Evolutionary conservation across 2,329 filamentous ascomycete genomes (phyloP), one percentile per base, ranked within the genome.

Genomic region (Verticillium zaregamsianum): DNA sequence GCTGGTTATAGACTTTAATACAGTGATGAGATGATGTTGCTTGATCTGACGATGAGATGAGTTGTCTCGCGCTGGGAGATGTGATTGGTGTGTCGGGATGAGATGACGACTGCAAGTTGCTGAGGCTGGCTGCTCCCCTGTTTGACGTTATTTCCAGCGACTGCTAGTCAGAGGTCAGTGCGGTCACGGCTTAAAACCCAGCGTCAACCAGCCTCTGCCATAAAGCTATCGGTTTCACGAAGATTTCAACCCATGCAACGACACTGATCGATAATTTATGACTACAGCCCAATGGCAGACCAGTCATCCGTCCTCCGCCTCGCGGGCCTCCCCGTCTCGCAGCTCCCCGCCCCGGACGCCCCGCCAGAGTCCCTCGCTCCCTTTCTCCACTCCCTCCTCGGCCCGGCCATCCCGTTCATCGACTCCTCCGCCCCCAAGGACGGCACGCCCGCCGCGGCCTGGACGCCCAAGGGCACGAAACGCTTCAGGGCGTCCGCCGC

Each of bases 321-420:
- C 59, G 80, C 80, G 76, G 84, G 85, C 59, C 71, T 87, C 28
- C 73, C 75, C 20, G 72, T 76, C 17, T 71, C 73, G 32, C 78
- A 83, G 63, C 77, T 87, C 1, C 85, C 84, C 2, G 59, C 74
- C 32, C 62, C 75, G 39, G 68, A 71, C 15, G 76, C 78, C 5
- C 68, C 73, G 2, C 61, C 72, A 4, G 75, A 79, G 32, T 77
- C 80, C 39, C 74, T 89, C 17, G 70, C 73, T 25, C 74, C 78
- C 6, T 82, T 90, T 65, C 71, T 89, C 62, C 71, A 74, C 11
- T 71, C 78, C 6, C 75, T 87, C 28, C 76, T 90, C 35, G 69
- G 74, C n/a, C 87, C 90, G 70, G 82, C 84, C 25, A 72, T 85
- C 32, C 77, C 80, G 1, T 88, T 90, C 70, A 79, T 89, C 69